These are phyloP conservation scores for Geotrichum aggregatum DNA, from an alignment of 1,139 yeast species.

Conservation along the genomic window DNA sequence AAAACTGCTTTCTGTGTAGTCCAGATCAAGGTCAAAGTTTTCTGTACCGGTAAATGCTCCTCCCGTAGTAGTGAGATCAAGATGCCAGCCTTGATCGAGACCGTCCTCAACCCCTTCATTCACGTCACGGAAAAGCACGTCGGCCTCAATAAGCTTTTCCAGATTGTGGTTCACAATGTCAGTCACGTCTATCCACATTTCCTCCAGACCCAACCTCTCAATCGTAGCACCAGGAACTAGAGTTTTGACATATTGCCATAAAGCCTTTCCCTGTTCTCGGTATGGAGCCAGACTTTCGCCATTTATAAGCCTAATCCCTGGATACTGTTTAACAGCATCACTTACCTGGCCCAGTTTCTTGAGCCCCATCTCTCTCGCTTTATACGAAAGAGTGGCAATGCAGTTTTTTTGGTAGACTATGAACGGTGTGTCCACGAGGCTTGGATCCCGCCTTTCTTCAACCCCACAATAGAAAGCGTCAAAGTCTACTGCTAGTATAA, in stretches of 20 bases:
- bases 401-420: slow-evolving; percentile 38
- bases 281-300: slow-evolving; percentile 39
- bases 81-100: slow-evolving; percentile 14
- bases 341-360: slow-evolving; percentile 32
- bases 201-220: slow-evolving; percentile 41
- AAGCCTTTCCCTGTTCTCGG: slow-evolving; percentile 35
- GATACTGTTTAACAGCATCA: slow-evolving; percentile 30
- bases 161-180: slow-evolving; percentile 26
- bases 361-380: slow-evolving; percentile 38
- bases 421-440: slow-evolving; percentile 34
- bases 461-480: slow-evolving; percentile 42
- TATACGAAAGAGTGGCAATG: slow-evolving; percentile 38
- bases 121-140: slow-evolving; percentile 20
- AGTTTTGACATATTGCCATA: slow-evolving; percentile 32
- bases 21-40: slow-evolving; percentile 21
- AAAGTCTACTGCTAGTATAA: slow-evolving; percentile 35
- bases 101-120: slow-evolving; percentile 18
- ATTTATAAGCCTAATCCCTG: slow-evolving; percentile 35
- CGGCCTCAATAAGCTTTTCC: slow-evolving; percentile 21
- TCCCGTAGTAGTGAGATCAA: slow-evolving; percentile 1
- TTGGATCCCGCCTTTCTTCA: slow-evolving; percentile 35
- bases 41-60: slow-evolving; percentile 26
- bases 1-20: slow-evolving; percentile 10
- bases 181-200: slow-evolving; percentile 37
- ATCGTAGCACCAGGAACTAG: slow-evolving; percentile 30